Base-by-base conservation (phyloP, 176 grass and related monocot species). In the Zoysia japonica region DNA sequence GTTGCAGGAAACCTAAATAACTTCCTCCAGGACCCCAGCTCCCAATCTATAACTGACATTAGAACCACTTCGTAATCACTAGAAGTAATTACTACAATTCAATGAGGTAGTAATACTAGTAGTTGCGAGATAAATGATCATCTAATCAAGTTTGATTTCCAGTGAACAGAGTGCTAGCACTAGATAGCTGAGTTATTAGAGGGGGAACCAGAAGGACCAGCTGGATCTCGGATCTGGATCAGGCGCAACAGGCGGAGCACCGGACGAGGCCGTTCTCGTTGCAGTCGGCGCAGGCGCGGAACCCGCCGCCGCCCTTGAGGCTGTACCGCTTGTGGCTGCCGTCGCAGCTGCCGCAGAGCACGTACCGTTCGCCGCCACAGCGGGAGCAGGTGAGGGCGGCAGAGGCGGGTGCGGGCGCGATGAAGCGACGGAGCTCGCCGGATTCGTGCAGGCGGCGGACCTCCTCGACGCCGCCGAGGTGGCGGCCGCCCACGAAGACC, bases 401-500 rank as follows among this genome's bases (percentile, higher is more conserved):
- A 16, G 39, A 3, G 2, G 77, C 57, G 6, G 74, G 4, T 1
- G 50, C 14, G 3, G 65, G 68, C 3, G 63, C 83, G 11, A 92
- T 77, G 35, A 97, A 65, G 67, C 84, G 67, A 46, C 61, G 72
- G 74, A 93, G 83, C 80, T 93, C 88, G 42, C 93, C 90, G 63
- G 77, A 93, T 80, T 89, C 88, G 79, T 89, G 88, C 43, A 97
- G 85, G 40, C 78, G 80, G n/a, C 86, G 80, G 84, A 97, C 89
- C 78, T 97, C 93, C 61, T 97, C 88, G 36, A 81, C 88, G 19
- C 90, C 84, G 14, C 93, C 93, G 14, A 97, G 88, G 77, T 90
- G 70, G 5, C 81, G 72, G n/a, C 85, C 90, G 20, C 84, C 76
- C 37, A 97, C 65, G 80, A 97, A 93, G 48, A 97, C 77, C 80